Conservation (phyloP, 2,329 filamentous ascomycete genomes). For the Bipolaris sorokiniana region DNA sequence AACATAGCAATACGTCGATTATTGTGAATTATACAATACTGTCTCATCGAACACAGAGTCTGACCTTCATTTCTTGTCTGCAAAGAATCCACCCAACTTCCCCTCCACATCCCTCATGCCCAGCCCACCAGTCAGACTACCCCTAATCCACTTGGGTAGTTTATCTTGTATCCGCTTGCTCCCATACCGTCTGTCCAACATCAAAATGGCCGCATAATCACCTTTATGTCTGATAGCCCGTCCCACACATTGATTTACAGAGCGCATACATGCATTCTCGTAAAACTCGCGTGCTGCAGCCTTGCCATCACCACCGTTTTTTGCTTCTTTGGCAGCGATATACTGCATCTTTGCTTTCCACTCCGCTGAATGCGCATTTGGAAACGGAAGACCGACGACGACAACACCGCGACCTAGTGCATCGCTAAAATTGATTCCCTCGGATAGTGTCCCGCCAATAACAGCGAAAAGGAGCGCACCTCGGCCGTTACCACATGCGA, state of each 20-base stretch:
- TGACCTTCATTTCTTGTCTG: constrained; percentile 28
- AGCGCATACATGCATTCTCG: constrained; percentile 94
- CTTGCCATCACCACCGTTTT: constrained; percentile 48
- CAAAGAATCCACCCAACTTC: constrained; percentile 48
- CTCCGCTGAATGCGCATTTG: constrained; percentile 85
- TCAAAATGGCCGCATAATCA: constrained; percentile 89
- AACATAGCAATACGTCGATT: neutral
- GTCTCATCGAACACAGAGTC: neutral
- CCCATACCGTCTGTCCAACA: constrained; percentile 83
- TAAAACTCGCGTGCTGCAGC: constrained; percentile 76
- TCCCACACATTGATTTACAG: constrained; percentile 96
- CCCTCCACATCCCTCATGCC: constrained; percentile 54
- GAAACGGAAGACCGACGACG: constrained; percentile 91
- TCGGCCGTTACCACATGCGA: constrained; percentile 57
- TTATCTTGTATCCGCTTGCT: constrained; percentile 75
- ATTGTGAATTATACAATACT: neutral
- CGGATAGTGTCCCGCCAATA: constrained; percentile 91
- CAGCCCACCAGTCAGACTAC: constrained; percentile 60
- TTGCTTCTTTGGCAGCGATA: constrained; percentile 68
- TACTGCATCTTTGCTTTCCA: constrained; percentile 94
- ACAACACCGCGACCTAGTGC: constrained; percentile 85
- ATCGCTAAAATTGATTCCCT: constrained; percentile 98
- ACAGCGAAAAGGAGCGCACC: constrained; percentile 88
- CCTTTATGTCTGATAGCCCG: constrained; percentile 84
- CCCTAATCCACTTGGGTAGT: constrained; percentile 86